Percentiles rank a stretch among this genome's conserved stretches.
phyloP scores from a whole-genome alignment of 257 asterid genomes.

The Ilex aquifolium region DNA sequence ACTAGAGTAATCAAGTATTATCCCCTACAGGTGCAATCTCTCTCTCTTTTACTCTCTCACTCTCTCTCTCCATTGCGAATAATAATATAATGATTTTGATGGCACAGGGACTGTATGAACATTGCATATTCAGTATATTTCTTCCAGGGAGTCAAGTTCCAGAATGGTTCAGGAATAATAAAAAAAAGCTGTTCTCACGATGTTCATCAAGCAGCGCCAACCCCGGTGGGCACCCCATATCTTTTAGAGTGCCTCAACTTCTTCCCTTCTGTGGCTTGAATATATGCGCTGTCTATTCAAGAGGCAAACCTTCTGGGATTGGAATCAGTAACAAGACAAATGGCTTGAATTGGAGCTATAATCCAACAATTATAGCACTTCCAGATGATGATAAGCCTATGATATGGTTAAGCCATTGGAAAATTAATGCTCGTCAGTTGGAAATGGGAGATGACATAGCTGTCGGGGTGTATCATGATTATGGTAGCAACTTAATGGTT shows the following conservation, averaged over 20 bases:
- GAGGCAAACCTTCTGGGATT: neutral
- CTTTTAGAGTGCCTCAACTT: conserved; percentile 1
- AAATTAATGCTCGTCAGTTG: neutral
- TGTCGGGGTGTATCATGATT: neutral
- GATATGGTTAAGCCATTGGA: conserved; percentile 19
- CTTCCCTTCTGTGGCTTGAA: neutral
- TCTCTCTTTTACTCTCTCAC: neutral
- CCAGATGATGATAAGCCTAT: neutral
- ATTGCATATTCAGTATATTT: conserved; percentile 12
- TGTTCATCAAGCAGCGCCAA: neutral
- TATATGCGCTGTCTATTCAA: neutral
- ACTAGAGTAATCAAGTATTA: neutral
- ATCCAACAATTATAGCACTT: neutral
- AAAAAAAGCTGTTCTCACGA: neutral
- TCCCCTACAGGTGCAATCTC: neutral
- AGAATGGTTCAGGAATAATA: conserved; percentile 2
- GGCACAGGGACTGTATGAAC: conserved; percentile 11
- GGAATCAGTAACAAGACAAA: conserved; percentile 12
- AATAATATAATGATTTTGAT: neutral
- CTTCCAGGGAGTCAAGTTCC: conserved; percentile 12
- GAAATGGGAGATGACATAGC: conserved; percentile 12
- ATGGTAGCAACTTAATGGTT: neutral
- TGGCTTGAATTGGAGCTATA: conserved; percentile 13
- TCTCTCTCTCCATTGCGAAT: neutral
- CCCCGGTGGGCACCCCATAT: neutral